These are phyloP conservation scores for Euphorbia celastroides DNA, from an alignment of 441 rosid genomes.

Conservation along the genomic window DNA sequence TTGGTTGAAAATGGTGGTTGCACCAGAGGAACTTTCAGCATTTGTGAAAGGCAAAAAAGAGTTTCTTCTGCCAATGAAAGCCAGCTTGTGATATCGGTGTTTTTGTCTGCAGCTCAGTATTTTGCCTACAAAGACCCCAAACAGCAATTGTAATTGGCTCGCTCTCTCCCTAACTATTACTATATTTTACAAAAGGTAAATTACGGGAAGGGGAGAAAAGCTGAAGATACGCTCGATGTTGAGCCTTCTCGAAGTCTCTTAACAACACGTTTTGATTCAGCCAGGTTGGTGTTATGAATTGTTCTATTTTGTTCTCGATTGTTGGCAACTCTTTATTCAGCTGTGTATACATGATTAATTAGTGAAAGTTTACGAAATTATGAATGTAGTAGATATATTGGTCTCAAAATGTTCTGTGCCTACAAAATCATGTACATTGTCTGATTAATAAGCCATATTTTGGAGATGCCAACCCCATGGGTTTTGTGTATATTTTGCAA, in stretches of 20 bases:
- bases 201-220: conserved; percentile 21
- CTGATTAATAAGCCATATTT: too few species aligned
- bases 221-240: conserved; percentile 16
- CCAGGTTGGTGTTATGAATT: conserved; percentile 17
- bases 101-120: conserved; percentile 5
- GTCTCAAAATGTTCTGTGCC: background rate
- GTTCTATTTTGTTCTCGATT: conserved; percentile 14
- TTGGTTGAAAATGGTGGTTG: conserved; percentile 82
- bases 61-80: conserved; percentile 42
- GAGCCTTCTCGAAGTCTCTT: conserved; percentile 9
- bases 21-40: conserved; percentile 58
- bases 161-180: conserved; percentile 10
- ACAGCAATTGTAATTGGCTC: conserved; percentile 5
- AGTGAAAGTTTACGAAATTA: conserved; percentile 19
- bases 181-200: conserved; percentile 27
- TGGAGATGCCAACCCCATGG: too few species aligned
- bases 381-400: background rate
- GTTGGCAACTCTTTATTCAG: conserved; percentile 15
- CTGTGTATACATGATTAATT: conserved; percentile 22
- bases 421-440: background rate
- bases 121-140: background rate
- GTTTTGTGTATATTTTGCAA: background rate
- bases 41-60: conserved; percentile 61
- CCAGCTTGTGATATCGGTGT: conserved; percentile 21
- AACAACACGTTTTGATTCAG: conserved; percentile 1